Conservation (phyloP, 768 basidiomycete genomes). For the Ramaria sp. region DNA sequence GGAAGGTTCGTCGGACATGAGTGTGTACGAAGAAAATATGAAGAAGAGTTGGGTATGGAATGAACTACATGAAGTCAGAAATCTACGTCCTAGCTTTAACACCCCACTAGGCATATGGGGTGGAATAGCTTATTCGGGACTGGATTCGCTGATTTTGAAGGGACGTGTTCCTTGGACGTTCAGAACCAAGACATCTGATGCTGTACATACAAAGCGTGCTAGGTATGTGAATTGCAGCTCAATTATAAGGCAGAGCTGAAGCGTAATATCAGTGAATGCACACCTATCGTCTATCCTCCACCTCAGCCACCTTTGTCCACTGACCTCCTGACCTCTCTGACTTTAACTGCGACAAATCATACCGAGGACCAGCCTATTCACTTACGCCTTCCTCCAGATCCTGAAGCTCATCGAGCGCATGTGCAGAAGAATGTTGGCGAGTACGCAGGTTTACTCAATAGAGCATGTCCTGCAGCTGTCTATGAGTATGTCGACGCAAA, state of each 20-base stretch:
- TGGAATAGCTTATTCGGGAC: slow-evolving; percentile 78
- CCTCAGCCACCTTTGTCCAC: slow-evolving; percentile 87
- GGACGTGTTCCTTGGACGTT: slow-evolving; percentile 93
- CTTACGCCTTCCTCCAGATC: slow-evolving; percentile 56
- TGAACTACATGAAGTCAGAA: slow-evolving; percentile 84
- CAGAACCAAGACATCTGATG: slow-evolving; percentile 53
- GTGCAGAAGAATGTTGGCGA: slow-evolving; percentile 64
- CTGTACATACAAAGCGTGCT: slow-evolving; percentile 60
- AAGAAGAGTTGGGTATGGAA: slow-evolving; percentile 74
- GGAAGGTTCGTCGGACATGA: slow-evolving; percentile 45
- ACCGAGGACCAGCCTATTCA: slow-evolving; percentile 95
- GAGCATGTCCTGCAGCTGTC: slow-evolving; percentile 89
- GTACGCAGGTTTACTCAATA: slow-evolving; percentile 80
- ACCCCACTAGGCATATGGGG: slow-evolving; percentile 74
- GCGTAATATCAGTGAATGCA: slow-evolving; percentile 31
- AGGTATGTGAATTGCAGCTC: slow-evolving; percentile 19
- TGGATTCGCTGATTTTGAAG: slow-evolving; percentile 76
- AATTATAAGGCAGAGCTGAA: background rate
- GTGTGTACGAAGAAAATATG: slow-evolving; percentile 56
- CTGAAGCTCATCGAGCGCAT: slow-evolving; percentile 44
- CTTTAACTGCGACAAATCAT: slow-evolving; percentile 90
- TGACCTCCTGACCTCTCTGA: slow-evolving; percentile 82
- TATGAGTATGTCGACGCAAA: slow-evolving; percentile 72
- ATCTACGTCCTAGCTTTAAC: slow-evolving; percentile 83
- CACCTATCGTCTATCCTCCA: slow-evolving; percentile 76